Base-by-base conservation (phyloP, 257 asterid species). In the Nyctanthes arbortristis region DNA sequence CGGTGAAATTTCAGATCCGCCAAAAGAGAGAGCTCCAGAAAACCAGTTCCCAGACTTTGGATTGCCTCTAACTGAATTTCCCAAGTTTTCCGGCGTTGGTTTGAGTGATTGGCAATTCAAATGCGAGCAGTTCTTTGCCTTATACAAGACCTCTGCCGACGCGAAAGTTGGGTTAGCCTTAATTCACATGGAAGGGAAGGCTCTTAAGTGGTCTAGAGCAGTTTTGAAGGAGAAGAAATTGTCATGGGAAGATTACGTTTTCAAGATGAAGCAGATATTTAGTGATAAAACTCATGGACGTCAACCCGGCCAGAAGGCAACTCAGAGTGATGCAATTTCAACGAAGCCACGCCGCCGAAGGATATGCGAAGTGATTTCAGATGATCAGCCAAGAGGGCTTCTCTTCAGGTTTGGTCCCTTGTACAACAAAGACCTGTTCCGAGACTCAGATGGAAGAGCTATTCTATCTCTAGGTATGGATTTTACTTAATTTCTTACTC, bases 291-390 rank as follows among this genome's bases (percentile, higher is more conserved):
- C 52, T 39, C 0, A 18, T 3, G n/a, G 52, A 34, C 7, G 0
- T 35, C 24, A 37, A 54, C 7, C 56, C 34, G 78, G 1, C 78
- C 78, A 24, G 4, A n/a, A n/a, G n/a, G n/a, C n/a, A n/a, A n/a
- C n/a, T n/a, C n/a, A n/a, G n/a, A n/a, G n/a, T n/a, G n/a, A n/a
- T n/a, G n/a, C n/a, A n/a, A n/a, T n/a, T n/a, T n/a, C n/a, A n/a
- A n/a, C n/a, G n/a, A n/a, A n/a, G n/a, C n/a, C n/a, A n/a, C n/a
- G n/a, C n/a, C n/a, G n/a, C n/a, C n/a, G n/a, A n/a, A n/a, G n/a
- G n/a, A n/a, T n/a, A n/a, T n/a, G n/a, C n/a, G n/a, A n/a, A n/a
- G n/a, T n/a, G n/a, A n/a, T n/a, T n/a, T n/a, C n/a, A n/a, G n/a
- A n/a, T n/a, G n/a, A n/a, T n/a, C n/a, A n/a, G n/a, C n/a, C n/a